phyloP scores from a whole-genome alignment of 1,139 yeast genomes.

The Sugiyamaella novakii region DNA sequence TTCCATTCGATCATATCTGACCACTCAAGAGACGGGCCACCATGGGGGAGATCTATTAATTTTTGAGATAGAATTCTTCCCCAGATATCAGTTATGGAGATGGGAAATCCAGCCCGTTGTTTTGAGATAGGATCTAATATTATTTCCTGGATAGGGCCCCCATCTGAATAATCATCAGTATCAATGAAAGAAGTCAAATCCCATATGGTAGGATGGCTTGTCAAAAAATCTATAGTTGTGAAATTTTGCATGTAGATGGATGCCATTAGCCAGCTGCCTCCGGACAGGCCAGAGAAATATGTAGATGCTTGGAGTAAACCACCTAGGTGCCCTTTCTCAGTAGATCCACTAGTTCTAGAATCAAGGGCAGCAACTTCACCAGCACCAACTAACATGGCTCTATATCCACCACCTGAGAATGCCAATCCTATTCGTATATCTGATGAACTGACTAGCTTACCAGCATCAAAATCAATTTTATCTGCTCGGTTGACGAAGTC shows the following conservation, averaged over 20 bases:
- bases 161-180: slow-evolving; percentile 58
- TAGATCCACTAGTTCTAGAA: slow-evolving; percentile 58
- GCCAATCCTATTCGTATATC: slow-evolving; percentile 65
- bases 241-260: slow-evolving; percentile 81
- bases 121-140: slow-evolving; percentile 59
- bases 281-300: slow-evolving; percentile 81
- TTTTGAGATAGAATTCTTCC: slow-evolving; percentile 83
- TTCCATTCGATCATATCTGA: slow-evolving; percentile 59
- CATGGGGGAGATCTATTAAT: slow-evolving; percentile 59
- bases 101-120: slow-evolving; percentile 72
- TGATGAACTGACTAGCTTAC: slow-evolving; percentile 48
- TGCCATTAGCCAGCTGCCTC: slow-evolving; percentile 89
- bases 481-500: slow-evolving; percentile 61
- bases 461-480: slow-evolving; percentile 60
- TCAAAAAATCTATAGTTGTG: slow-evolving; percentile 65
- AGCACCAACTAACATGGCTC: slow-evolving; percentile 88
- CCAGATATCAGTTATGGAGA: slow-evolving; percentile 86
- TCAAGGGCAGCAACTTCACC: slow-evolving; percentile 83
- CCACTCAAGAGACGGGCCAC: slow-evolving; percentile 70
- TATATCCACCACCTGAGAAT: slow-evolving; percentile 89
- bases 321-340: slow-evolving; percentile 66
- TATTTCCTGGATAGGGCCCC: slow-evolving; percentile 59
- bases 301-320: slow-evolving; percentile 79
- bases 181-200: slow-evolving; percentile 46
- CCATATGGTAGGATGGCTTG: slow-evolving; percentile 70